Percentiles rank a stretch among this genome's conserved stretches.
Conservation (phyloP, 2,329 filamentous ascomycete species). For the Talaromyces piceae region DNA sequence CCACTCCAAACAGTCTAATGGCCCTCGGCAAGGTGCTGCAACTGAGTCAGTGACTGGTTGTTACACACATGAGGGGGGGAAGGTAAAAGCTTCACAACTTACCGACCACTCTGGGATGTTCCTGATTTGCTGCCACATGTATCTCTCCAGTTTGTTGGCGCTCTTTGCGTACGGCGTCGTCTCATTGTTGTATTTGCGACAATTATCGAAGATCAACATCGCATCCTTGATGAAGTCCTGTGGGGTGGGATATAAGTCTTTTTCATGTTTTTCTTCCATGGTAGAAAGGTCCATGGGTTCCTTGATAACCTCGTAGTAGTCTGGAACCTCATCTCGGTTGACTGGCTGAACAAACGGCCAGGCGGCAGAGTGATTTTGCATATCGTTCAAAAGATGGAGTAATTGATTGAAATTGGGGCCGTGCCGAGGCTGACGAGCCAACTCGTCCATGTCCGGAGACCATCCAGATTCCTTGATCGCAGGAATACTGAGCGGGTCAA, state of each 20-base stretch:
- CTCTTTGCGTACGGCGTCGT: slow-evolving; percentile 91
- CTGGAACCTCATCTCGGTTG: slow-evolving; percentile 91
- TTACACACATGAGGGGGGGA: neutral
- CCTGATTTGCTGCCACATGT: slow-evolving; percentile 89
- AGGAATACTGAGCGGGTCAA: slow-evolving; percentile 78
- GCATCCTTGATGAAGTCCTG: slow-evolving; percentile 91
- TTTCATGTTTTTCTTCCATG: slow-evolving; percentile 93
- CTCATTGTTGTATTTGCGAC: slow-evolving; percentile 92
- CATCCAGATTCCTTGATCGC: slow-evolving; percentile 90
- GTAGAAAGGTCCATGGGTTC: slow-evolving; percentile 94
- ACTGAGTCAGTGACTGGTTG: slow-evolving; percentile 7
- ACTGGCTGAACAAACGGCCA: slow-evolving; percentile 96
- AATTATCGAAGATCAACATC: slow-evolving; percentile 87
- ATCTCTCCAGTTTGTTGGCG: slow-evolving; percentile 86
- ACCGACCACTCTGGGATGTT: slow-evolving; percentile 87
- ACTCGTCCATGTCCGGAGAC: slow-evolving; percentile 96
- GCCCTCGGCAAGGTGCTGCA: slow-evolving; percentile 32
- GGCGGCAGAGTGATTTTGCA: slow-evolving; percentile 85
- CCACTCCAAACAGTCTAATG: slow-evolving; percentile 4
- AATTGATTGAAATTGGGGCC: slow-evolving; percentile 95
- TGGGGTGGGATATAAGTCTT: slow-evolving; percentile 81
- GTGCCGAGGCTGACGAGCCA: slow-evolving; percentile 88
- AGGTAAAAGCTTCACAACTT: slow-evolving; percentile 27
- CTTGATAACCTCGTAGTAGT: slow-evolving; percentile 98
- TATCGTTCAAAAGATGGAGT: slow-evolving; percentile 82